Evolutionary conservation across 495 filamentous ascomycete species (phyloP), one percentile per base, ranked within the genome.

Genomic region (Podospora pseudoanserina): DNA sequence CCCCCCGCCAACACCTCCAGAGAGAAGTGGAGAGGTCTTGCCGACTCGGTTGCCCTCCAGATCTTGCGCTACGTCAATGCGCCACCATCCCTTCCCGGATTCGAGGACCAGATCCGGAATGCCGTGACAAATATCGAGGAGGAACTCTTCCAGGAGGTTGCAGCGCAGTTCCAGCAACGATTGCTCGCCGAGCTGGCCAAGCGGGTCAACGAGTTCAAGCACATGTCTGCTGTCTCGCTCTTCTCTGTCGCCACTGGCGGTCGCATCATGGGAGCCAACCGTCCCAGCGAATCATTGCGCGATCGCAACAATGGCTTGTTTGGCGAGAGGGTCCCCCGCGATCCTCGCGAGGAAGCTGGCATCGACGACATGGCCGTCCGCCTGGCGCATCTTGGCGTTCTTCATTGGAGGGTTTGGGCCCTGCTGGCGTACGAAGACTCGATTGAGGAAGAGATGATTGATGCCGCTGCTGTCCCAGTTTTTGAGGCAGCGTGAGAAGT

Each of bases 381-480:
- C 32, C 80, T 95, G 54, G 88, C 92, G 13, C 93, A 96, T 71
- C 86, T 97, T 56, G 87, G 88, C 9, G 83, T 93, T 20, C 78
- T 96, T 26, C 92, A 97, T 76, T 97, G 93, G 93, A 83, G 89
- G 62, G 89, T 96, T 3, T 97, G 93, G 93, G 89, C 86, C 5
- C 87, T 88, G 34, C 77, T 92, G 60, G 85, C 87, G 0, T 96
- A 92, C 74, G 72, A 80, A 1, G 73, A 68, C 7, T 80, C 80
- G 23, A 65, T 73, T n/a, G 74, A 78, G 19, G 58, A 49, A 26
- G 74, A 75, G 44, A 49, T 68, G 39, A 53, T 63, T 11, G 30
- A 28, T 44, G 30, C 32, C 11, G 34, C 32, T 63, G 32, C 18
- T 30, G 19, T 61, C 7, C 19, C 16, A 5, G 23, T 18, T 9